These are phyloP conservation scores for Sarcodon sp. DNA, from an alignment of 768 basidiomycete genomes.

Conservation along the genomic window DNA sequence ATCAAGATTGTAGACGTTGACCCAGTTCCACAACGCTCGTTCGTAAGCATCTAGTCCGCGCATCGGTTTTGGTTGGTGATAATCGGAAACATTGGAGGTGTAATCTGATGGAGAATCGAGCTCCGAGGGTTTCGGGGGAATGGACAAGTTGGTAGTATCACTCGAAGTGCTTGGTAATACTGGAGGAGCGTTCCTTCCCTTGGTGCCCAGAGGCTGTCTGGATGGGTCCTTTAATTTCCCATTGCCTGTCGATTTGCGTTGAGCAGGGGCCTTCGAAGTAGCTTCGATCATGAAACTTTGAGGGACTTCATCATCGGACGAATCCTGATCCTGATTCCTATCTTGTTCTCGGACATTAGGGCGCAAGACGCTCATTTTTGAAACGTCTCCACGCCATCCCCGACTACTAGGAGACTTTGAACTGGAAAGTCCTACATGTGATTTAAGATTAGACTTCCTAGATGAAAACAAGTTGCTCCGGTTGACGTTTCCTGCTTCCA, in stretches of 20 bases:
- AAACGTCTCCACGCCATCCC: slow-evolving; percentile 42
- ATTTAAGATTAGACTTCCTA: slow-evolving; percentile 31
- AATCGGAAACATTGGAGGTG: slow-evolving; percentile 6
- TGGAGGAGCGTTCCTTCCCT: slow-evolving; percentile 32
- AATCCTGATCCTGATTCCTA: slow-evolving; percentile 28
- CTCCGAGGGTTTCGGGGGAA: slow-evolving; percentile 57
- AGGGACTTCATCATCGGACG: slow-evolving; percentile 76
- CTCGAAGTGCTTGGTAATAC: slow-evolving; percentile 21
- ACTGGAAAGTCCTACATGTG: slow-evolving; percentile 16
- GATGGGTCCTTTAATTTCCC: slow-evolving; percentile 15
- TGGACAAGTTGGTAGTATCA: slow-evolving; percentile 24
- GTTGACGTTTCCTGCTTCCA: slow-evolving; percentile 24
- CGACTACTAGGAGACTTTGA: slow-evolving; percentile 32
- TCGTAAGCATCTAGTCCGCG: slow-evolving; percentile 76
- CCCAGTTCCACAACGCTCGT: slow-evolving; percentile 96
- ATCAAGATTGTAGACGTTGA: slow-evolving; percentile 96
- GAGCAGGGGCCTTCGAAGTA: slow-evolving; percentile 1
- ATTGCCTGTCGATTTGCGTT: slow-evolving; percentile 18
- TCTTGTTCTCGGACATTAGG: slow-evolving; percentile 68
- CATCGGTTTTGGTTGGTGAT: slow-evolving; percentile 29
- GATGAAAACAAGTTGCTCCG: slow-evolving; percentile 51
- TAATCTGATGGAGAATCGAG: slow-evolving; percentile 26
- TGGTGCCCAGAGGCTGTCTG: background rate
- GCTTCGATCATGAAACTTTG: slow-evolving; percentile 82
- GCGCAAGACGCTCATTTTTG: slow-evolving; percentile 44